Evolutionary conservation across 176 grass and related monocot species (phyloP), one percentile per base, ranked within the genome.

Genomic region (Phoenix roebelenii): DNA sequence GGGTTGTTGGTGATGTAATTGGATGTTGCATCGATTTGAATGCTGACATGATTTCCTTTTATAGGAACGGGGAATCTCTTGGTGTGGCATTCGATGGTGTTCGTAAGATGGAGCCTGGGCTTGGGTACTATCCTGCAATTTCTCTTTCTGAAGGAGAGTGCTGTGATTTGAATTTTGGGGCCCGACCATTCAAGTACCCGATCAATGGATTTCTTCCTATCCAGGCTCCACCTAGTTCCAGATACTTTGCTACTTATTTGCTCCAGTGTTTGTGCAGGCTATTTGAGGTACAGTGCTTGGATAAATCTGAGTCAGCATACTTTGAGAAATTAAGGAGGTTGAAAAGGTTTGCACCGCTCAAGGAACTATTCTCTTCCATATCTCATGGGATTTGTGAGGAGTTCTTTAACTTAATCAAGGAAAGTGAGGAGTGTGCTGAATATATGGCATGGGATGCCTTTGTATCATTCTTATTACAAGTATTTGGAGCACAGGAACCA

Each of bases 61-160:
- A 81, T 58, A 71, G 89, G 71, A 93, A 93, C 25, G 89, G 89
- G 15, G 58, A 49, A 57, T 84, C 64, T 74, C 83, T 93, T 73
- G 89, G 84, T 44, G 56, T 93, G 64, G 89, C 89, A 49, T 93
- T 93, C 74, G 73, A 72, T 66, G 74, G 70, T 30, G 72, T 93
- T 19, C 55, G 29, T 17, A 82, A 67, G 15, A 59, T 73, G 51
- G 64, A 73, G 49, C 60, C 61, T 29, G 62, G 22, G 22, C 72
- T 67, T 70, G 83, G 83, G n/a, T 93, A 84, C 59, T 87, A 84
- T 81, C 77, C 89, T 59, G 80, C 89, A 62, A 74, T 93, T 54
- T 93, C 88, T 28, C 83, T 93, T 62, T 93, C 84, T 49, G 84
- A 93, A 62, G 89, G 89, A 25, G 89, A 93, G 52, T 59, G 83